Evolutionary conservation across 805 yeast genomes (phyloP).

Genomic region (Candida anglica): DNA sequence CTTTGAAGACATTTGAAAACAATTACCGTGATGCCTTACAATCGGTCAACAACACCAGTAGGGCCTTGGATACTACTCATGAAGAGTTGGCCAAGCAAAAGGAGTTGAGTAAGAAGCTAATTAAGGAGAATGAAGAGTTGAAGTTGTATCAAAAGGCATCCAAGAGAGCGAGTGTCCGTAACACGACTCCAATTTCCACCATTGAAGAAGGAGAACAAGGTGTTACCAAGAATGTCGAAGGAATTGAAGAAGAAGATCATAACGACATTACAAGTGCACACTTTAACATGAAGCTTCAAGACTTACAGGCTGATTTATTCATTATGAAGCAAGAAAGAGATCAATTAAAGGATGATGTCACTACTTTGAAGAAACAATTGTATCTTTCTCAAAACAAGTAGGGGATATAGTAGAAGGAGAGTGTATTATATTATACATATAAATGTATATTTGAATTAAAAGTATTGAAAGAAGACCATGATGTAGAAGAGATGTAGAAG

Average conservation of each 20-base stretch:
- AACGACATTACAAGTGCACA: slow-evolving; percentile 44
- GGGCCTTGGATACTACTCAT: slow-evolving; percentile 71
- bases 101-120: slow-evolving; percentile 49
- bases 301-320: slow-evolving; percentile 77
- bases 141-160: slow-evolving; percentile 47
- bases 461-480: not conserved
- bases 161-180: slow-evolving; percentile 28
- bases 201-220: slow-evolving; percentile 7
- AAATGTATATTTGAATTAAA: not conserved
- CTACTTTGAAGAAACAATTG: slow-evolving; percentile 57
- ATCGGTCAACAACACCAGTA: slow-evolving; percentile 69
- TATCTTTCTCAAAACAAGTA: slow-evolving; percentile 14
- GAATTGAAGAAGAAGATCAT: slow-evolving; percentile 12
- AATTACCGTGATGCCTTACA: slow-evolving; percentile 70
- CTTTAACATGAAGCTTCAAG: slow-evolving; percentile 72
- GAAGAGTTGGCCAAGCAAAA: slow-evolving; percentile 63
- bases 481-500: not conserved
- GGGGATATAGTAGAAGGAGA: not conserved
- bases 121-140: slow-evolving; percentile 67
- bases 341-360: slow-evolving; percentile 60
- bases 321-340: slow-evolving; percentile 83
- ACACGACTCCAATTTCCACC: slow-evolving; percentile 18
- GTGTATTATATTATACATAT: not conserved
- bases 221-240: no score
- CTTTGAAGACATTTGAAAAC: slow-evolving; percentile 45